Evolutionary conservation across 2,329 filamentous ascomycete species (phyloP), one percentile per base, ranked within the genome.

Genomic region (Stachybotrys elegans): DNA sequence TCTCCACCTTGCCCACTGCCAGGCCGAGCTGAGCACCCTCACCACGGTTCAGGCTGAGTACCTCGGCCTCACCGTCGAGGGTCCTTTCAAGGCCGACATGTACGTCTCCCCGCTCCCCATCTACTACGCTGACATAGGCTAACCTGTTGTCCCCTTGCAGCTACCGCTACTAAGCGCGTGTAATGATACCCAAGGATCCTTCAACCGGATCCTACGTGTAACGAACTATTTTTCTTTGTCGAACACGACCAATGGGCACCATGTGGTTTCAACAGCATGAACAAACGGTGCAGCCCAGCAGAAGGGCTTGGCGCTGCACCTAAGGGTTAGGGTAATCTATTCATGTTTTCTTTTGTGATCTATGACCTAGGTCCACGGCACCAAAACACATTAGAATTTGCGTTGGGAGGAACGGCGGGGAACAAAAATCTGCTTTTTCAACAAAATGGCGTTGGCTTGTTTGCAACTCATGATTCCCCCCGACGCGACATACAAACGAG

Each of bases 81-180:
- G 93, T 67, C 93, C 93, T 60, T 98, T 81, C 87, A 98, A 98
- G 89, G 78, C 77, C 72, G 92, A 97, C 58, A 88, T 91, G 81
- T 91, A 88, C 67, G 75, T 71, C 52, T 35, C 19, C 25, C 14
- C 42, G 42, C 23, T 22, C 21, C 25, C 40, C 2, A 40, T 4
- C 23, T 16, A 19, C 27, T 25, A n/a, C n/a, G n/a, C n/a, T n/a
- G n/a, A n/a, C n/a, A n/a, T n/a, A n/a, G n/a, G n/a, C n/a, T n/a
- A n/a, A n/a, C n/a, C n/a, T n/a, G n/a, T n/a, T n/a, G n/a, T n/a
- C n/a, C n/a, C n/a, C 19, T 19, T 17, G 13, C 42, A 66, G 61
- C 59, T 71, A 71, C 68, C 68, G 68, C 62, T 71, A 71, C 66
- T 71, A 70, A 70, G 58, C 53, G 51, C 46, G 44, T 59, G 52